Conservation (phyloP, 768 basidiomycete species). For the Hypholoma sublateritium region DNA sequence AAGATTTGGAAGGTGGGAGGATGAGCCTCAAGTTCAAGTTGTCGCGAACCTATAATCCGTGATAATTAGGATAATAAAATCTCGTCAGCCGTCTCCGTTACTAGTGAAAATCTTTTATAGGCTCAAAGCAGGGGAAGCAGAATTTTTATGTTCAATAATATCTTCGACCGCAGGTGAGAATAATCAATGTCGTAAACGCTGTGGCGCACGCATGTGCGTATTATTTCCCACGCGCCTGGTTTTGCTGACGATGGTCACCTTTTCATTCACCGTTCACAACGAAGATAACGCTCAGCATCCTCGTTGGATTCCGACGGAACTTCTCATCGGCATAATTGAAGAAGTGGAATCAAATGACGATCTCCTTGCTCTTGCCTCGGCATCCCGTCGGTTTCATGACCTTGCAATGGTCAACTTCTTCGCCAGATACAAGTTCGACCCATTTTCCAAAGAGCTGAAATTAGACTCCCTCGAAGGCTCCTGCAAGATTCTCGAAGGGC, state of each 20-base stretch:
- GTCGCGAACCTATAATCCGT: too few species aligned
- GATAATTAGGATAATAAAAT: too few species aligned
- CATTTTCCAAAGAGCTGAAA: conserved; percentile 3
- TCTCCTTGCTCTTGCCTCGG: conserved; percentile 9
- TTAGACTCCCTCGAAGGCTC: conserved; percentile 2
- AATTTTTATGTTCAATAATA: too few species aligned
- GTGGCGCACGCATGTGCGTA: too few species aligned
- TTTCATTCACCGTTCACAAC: background rate
- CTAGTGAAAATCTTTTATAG: too few species aligned
- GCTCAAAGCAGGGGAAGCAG: too few species aligned
- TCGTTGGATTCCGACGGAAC: conserved; percentile 5
- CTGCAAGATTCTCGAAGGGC: conserved; percentile 10
- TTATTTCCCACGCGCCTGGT: background rate
- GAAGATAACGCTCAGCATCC: too few species aligned
- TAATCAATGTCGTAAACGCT: too few species aligned
- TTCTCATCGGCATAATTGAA: conserved; percentile 3
- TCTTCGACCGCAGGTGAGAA: too few species aligned
- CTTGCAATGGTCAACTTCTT: conserved; percentile 11
- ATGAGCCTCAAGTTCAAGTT: too few species aligned
- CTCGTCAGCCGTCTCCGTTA: too few species aligned
- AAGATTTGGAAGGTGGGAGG: too few species aligned
- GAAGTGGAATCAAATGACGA: conserved; percentile 6
- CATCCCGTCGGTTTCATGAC: conserved; percentile 11
- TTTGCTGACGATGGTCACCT: background rate
- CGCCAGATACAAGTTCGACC: conserved; percentile 7